Percentiles rank a stretch among this genome's conserved stretches.
These are phyloP conservation scores for Exophiala aquamarina DNA, from an alignment of 2,329 filamentous ascomycete species.

Conservation along the genomic window DNA sequence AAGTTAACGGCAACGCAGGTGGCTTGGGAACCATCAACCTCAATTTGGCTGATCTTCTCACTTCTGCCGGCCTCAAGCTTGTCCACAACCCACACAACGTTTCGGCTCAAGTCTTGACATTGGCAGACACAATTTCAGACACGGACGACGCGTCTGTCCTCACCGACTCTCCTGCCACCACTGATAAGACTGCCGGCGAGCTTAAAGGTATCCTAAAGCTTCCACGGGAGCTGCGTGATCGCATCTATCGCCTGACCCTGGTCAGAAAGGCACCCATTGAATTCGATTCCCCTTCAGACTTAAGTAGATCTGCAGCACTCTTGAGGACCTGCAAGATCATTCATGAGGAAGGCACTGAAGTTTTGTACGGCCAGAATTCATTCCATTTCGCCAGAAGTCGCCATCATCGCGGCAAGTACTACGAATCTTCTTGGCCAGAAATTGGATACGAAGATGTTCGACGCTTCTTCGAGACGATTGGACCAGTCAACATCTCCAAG, in stretches of 20 bases:
- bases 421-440: slow-evolving; percentile 42
- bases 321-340: slow-evolving; percentile 48
- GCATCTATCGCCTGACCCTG: slow-evolving; percentile 47
- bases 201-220: slow-evolving; percentile 36
- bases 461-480: slow-evolving; percentile 48
- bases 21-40: slow-evolving; percentile 4
- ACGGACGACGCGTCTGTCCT: too few species aligned
- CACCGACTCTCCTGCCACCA: slow-evolving; percentile 4
- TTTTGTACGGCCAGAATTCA: slow-evolving; percentile 52
- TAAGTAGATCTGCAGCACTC: slow-evolving; percentile 44
- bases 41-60: slow-evolving; percentile 5
- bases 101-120: background rate
- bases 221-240: slow-evolving; percentile 47
- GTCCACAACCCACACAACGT: background rate
- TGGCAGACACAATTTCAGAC: background rate
- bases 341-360: slow-evolving; percentile 44
- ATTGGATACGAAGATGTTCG: slow-evolving; percentile 49
- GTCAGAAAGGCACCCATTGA: slow-evolving; percentile 34
- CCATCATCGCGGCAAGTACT: slow-evolving; percentile 41
- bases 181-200: background rate
- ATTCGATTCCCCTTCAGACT: slow-evolving; percentile 37
- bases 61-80: too few species aligned
- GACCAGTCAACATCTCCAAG: slow-evolving; percentile 45
- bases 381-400: slow-evolving; percentile 44
- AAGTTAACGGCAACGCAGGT: background rate